Base-by-base conservation (phyloP, 2,329 filamentous ascomycete genomes). In the Calonectria crousiana region DNA sequence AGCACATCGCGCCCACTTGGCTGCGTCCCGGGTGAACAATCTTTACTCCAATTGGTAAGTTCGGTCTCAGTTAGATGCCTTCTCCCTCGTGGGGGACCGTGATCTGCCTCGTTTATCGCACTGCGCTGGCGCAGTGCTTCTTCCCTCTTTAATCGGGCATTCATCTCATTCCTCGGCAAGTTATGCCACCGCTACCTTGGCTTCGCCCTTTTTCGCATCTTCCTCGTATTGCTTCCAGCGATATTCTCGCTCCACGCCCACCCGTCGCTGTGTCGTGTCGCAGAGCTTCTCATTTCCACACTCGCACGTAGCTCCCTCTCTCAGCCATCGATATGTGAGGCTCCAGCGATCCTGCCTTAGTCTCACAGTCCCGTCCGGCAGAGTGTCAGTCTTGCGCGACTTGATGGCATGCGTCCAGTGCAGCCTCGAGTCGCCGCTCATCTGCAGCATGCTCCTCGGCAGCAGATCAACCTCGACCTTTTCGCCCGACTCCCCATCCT, bases 331-430 rank as follows among this genome's bases (percentile, higher is more conserved):
- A 77, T 89, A 91, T 2, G 89, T 91, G 53, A 91, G 84, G 77
- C 89, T 91, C 89, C 89, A 91, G 9, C 89, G 84, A 36, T 89
- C 84, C 2, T 74, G 77, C 0, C 89, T 82, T 44, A 76, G 72
- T 6, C 89, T 83, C 3, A 89, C 84, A 2, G 83, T 85, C 0
- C 87, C 89, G 75, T 90, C 88, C 0, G 81, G 20, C 1, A 90
- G 72, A 0, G 81, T 82, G 71, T 90, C 89, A 5, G 86, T 90
- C 79, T 90, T 91, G 64, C 89, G 85, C 71, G 88, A 86, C 76
- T 87, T 86, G 74, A 91, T 91, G 0, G 87, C 88, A 75, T 91
- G 89, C 16, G 89, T 90, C 88, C 89, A 91, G 80, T 90, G 88
- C 77, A 90, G 78, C 20, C 89, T 82, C 16, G 88, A 83, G 62